These are phyloP conservation scores for Polyporus tsugae DNA, from an alignment of 1,284 basidiomycete species.

Conservation along the genomic window DNA sequence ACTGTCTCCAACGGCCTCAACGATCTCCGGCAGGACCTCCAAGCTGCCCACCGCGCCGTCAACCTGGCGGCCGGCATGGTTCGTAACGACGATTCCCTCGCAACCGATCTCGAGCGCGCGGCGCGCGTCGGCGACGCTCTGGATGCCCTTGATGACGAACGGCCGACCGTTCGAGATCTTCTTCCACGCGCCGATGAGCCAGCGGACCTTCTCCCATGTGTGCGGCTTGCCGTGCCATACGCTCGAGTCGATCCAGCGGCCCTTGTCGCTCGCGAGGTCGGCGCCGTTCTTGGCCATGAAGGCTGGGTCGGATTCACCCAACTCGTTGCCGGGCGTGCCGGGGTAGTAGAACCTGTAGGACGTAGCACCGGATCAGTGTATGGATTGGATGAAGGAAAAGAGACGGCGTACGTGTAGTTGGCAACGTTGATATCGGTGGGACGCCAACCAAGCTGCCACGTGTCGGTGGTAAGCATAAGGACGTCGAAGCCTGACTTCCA, in stretches of 20 bases:
- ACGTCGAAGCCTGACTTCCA: conserved; percentile 59
- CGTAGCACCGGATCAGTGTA: neutral
- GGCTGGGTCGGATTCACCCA: conserved; percentile 60
- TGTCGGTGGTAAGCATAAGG: conserved; percentile 66
- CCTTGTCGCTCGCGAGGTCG: conserved; percentile 54
- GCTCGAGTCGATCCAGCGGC: conserved; percentile 61
- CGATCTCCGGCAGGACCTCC: conserved; percentile 62
- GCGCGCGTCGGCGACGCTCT: conserved; percentile 56
- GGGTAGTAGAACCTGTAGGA: conserved; percentile 50
- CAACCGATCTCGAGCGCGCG: conserved; percentile 60
- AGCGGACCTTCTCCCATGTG: conserved; percentile 62
- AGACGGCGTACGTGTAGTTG: conserved; percentile 52
- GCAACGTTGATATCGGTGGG: conserved; percentile 62
- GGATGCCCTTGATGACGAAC: conserved; percentile 67
- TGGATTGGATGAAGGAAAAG: neutral
- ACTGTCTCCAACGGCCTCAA: conserved; percentile 58
- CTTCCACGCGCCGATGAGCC: conserved; percentile 53
- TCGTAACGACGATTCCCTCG: conserved; percentile 66
- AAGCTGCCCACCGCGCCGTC: conserved; percentile 65
- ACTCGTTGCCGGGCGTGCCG: conserved; percentile 52
- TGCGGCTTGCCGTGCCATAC: conserved; percentile 69
- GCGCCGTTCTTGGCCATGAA: conserved; percentile 60
- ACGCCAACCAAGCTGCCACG: conserved; percentile 68
- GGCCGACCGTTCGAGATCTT: conserved; percentile 59
- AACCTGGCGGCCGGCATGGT: conserved; percentile 70